These are phyloP conservation scores for Candida dendrica DNA, from an alignment of 805 yeast species.

Conservation along the genomic window DNA sequence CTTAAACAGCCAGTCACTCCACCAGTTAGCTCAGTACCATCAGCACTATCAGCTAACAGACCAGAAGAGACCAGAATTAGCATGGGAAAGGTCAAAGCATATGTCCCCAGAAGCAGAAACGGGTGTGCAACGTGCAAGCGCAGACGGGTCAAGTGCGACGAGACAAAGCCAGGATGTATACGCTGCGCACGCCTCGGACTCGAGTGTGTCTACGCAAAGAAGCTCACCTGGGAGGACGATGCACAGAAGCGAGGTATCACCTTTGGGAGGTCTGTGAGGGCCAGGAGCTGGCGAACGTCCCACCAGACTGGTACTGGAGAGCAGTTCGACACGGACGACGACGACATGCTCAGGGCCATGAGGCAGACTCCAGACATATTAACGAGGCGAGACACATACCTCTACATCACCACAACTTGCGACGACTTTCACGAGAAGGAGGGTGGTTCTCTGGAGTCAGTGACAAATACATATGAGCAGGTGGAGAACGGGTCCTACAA, in stretches of 20 bases:
- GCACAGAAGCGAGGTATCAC: constrained; percentile 27
- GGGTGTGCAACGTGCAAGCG: constrained; percentile 89
- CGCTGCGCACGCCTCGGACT: constrained; percentile 78
- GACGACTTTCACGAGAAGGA: constrained; percentile 11
- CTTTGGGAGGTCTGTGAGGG: constrained; percentile 28
- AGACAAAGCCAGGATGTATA: constrained; percentile 66
- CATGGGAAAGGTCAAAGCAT: constrained; percentile 20
- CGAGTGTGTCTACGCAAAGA: constrained; percentile 40
- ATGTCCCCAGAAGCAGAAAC: constrained; percentile 37
- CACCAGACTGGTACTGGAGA: constrained; percentile 3
- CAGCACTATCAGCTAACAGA: no score
- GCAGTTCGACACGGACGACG: no score
- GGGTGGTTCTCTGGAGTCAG: no score
- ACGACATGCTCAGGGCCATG: background rate
- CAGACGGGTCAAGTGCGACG: constrained; percentile 91
- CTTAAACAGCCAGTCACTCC: no score
- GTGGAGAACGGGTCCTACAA: background rate
- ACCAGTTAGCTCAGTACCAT: no score
- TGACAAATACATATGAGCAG: background rate
- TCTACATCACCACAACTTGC: constrained; percentile 15
- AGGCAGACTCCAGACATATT: constrained; percentile 2
- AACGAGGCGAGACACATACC: constrained; percentile 6
- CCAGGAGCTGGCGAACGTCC: constrained; percentile 5
- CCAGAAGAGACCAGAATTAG: background rate
- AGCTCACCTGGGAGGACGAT: constrained; percentile 30